Percentiles rank a stretch among this genome's conserved stretches.
Conservation (phyloP, 352 stramenopile species). For the Thalassiosira allenii region DNA sequence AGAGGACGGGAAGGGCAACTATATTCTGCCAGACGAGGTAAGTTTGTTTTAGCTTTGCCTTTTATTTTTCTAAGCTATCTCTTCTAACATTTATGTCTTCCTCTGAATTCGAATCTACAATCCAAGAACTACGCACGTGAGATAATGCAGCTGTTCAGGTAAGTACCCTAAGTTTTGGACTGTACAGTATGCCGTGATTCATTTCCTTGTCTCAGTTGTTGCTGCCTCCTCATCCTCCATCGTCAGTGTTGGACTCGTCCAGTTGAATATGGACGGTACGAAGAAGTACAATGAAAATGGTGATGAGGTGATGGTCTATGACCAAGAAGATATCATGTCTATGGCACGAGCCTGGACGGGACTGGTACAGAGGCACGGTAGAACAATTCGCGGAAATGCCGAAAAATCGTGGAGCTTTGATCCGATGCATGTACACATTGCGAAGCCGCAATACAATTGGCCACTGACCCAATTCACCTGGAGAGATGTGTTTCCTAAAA, state of each 20-base stretch:
- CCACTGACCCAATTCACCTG: not conserved
- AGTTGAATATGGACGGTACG: slow-evolving; percentile 78
- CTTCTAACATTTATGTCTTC: no score
- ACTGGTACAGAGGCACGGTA: slow-evolving; percentile 23
- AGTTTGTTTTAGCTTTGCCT: no score
- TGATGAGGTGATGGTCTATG: slow-evolving; percentile 61
- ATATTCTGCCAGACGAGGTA: no score
- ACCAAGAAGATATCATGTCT: slow-evolving; percentile 74
- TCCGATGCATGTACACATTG: slow-evolving; percentile 30
- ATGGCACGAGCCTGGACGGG: slow-evolving; percentile 73
- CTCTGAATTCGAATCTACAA: no score
- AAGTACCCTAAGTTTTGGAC: no score
- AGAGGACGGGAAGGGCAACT: no score
- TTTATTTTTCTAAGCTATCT: no score
- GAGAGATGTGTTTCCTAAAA: slow-evolving; percentile 77
- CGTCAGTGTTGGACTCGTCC: slow-evolving; percentile 61
- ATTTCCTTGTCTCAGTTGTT: no score
- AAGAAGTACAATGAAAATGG: slow-evolving; percentile 48
- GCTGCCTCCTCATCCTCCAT: no score
- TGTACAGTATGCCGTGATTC: no score
- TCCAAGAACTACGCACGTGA: no score
- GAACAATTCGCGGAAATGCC: not conserved
- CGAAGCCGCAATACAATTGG: no score
- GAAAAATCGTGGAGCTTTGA: slow-evolving; percentile 15
- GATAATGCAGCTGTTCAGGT: slow-evolving; percentile 80